A percentile compares a stretch with the other conserved stretches of the same genome.
Conservation (phyloP, 495 filamentous ascomycete species). For the Hyaloscypha bicolor region DNA sequence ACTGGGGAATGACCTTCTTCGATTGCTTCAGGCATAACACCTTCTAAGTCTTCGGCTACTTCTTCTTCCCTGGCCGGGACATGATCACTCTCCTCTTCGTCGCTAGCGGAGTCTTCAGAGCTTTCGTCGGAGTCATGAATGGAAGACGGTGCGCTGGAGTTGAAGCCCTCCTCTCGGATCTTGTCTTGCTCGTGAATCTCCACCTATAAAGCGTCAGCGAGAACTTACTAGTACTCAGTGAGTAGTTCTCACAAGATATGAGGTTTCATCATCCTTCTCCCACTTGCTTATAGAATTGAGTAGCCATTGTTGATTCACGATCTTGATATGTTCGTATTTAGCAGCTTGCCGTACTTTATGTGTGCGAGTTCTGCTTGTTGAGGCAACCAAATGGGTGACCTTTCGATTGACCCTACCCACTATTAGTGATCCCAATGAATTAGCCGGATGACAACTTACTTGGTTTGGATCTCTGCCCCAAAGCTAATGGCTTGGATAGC, state of each 20-base stretch:
- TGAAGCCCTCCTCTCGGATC: slow-evolving; percentile 29
- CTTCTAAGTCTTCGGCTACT: slow-evolving; percentile 42
- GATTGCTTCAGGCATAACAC: slow-evolving; percentile 46
- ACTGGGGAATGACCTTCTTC: slow-evolving; percentile 55
- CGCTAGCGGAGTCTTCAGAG: slow-evolving; percentile 41
- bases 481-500: slow-evolving; percentile 83
- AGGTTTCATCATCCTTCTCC: slow-evolving; percentile 71
- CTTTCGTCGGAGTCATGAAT: slow-evolving; percentile 35
- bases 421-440: slow-evolving; percentile 18
- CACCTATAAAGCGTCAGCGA: slow-evolving; percentile 37
- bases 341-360: slow-evolving; percentile 84
- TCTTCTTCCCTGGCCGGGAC: slow-evolving; percentile 51
- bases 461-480: slow-evolving; percentile 70
- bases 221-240: neutral
- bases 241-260: slow-evolving; percentile 56
- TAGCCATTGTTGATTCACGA: slow-evolving; percentile 90
- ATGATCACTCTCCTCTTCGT: slow-evolving; percentile 50
- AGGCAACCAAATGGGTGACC: slow-evolving; percentile 57
- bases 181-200: slow-evolving; percentile 64
- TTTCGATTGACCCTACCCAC: slow-evolving; percentile 36
- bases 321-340: slow-evolving; percentile 71
- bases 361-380: slow-evolving; percentile 68
- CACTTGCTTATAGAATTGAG: slow-evolving; percentile 78
- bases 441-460: slow-evolving; percentile 40
- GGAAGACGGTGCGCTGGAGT: slow-evolving; percentile 18